These are phyloP conservation scores for Boletus rubropictus DNA, from an alignment of 768 basidiomycete genomes.

Conservation along the genomic window DNA sequence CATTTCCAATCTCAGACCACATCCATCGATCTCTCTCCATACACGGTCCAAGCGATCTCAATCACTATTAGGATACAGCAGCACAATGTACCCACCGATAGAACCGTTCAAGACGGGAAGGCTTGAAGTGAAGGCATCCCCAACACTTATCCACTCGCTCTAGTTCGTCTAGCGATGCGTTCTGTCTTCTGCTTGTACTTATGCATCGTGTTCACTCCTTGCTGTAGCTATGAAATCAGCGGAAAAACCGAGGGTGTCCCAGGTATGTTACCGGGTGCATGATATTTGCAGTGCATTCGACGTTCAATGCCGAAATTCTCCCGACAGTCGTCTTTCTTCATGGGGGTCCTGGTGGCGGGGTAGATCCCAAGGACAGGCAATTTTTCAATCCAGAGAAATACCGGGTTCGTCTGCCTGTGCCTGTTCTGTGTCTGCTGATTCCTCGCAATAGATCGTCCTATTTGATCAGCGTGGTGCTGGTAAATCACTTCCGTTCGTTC, in stretches of 20 bases:
- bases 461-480: conserved; percentile 90
- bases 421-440: neutral
- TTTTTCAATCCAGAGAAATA: conserved; percentile 87
- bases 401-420: conserved; percentile 43
- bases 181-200: neutral
- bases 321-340: conserved; percentile 71
- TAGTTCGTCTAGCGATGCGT: conserved; percentile 46
- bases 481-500: conserved; percentile 72
- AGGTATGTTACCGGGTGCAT: conserved; percentile 37
- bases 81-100: conserved; percentile 59
- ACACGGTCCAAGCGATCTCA: conserved; percentile 1
- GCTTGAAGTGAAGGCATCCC: conserved; percentile 60
- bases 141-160: conserved; percentile 51
- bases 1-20: conserved; percentile 6
- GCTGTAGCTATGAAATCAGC: conserved; percentile 67
- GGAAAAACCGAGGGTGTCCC: conserved; percentile 74
- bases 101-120: conserved; percentile 59
- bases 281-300: neutral
- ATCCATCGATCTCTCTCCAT: conserved; percentile 17
- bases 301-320: conserved; percentile 1
- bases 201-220: neutral
- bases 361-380: conserved; percentile 56
- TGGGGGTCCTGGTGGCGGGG: conserved; percentile 81
- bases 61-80: conserved; percentile 1
- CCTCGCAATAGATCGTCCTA: conserved; percentile 58